phyloP scores from a whole-genome alignment of 1,284 basidiomycete species.

The Mycena sp. region DNA sequence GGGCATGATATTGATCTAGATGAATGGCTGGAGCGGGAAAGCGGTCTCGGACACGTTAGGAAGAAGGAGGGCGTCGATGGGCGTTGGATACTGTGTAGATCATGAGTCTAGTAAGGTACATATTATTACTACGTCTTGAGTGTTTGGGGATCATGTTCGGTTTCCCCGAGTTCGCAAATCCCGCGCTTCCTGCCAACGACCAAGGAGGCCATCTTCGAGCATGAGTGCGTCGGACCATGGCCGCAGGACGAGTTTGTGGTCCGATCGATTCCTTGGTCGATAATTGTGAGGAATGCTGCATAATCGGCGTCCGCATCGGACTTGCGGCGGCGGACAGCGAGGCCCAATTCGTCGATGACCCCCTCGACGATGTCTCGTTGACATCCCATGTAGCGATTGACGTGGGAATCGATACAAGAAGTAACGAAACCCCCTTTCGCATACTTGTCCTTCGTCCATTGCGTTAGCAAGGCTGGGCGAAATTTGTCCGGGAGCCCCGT shows the following conservation, averaged over 20 bases:
- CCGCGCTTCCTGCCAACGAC: background rate
- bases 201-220: background rate
- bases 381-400: slow-evolving; percentile 21
- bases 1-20: slow-evolving; percentile 42
- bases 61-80: slow-evolving; percentile 62
- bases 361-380: slow-evolving; percentile 15
- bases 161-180: background rate
- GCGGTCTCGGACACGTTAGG: slow-evolving; percentile 54
- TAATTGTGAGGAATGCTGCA: background rate
- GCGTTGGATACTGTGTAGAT: slow-evolving; percentile 65
- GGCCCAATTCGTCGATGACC: slow-evolving; percentile 7
- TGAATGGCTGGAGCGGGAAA: slow-evolving; percentile 60
- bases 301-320: background rate
- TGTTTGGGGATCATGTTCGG: no score
- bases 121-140: no score
- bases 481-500: slow-evolving; percentile 11
- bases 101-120: no score
- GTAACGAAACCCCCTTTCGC: background rate
- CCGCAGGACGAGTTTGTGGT: background rate
- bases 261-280: background rate
- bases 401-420: no score
- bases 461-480: slow-evolving; percentile 6
- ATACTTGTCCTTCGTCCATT: background rate
- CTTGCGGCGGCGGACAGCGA: background rate
- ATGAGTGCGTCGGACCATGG: background rate